These are phyloP conservation scores for Metarhizium rileyi DNA, from an alignment of 2,329 filamentous ascomycete genomes.

Conservation along the genomic window DNA sequence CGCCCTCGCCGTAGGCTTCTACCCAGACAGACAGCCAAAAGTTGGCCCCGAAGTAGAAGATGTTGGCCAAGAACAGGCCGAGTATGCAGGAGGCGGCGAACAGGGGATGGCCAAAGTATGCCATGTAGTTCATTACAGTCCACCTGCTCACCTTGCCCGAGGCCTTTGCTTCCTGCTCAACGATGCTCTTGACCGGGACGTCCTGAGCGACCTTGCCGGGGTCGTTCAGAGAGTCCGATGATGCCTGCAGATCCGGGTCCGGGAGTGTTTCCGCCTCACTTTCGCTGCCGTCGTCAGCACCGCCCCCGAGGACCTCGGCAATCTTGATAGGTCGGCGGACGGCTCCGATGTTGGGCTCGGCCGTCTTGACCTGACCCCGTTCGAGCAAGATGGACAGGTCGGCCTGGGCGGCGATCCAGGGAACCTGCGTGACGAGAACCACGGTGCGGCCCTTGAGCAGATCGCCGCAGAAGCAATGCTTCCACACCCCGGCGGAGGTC, in stretches of 20 bases:
- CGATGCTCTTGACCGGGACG: conserved; percentile 30
- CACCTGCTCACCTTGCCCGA: conserved; percentile 36
- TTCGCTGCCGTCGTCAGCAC: conserved; percentile 23
- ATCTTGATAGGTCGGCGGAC: conserved; percentile 35
- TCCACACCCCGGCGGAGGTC: conserved; percentile 46
- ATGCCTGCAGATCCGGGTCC: conserved; percentile 19
- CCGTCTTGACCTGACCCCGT: conserved; percentile 30
- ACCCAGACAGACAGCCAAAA: conserved; percentile 46
- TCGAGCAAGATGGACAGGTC: conserved; percentile 38
- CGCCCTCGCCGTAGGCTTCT: conserved; percentile 35
- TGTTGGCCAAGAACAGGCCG: conserved; percentile 30
- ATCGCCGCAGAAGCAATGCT: conserved; percentile 46
- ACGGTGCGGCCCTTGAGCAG: conserved; percentile 43
- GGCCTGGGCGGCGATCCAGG: conserved; percentile 41
- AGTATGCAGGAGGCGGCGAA: conserved; percentile 31
- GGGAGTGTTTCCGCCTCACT: conserved; percentile 16
- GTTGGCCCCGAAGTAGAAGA: conserved; percentile 31
- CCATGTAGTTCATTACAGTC: conserved; percentile 41
- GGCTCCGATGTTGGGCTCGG: conserved; percentile 36
- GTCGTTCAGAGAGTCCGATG: conserved; percentile 20
- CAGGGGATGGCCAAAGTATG: conserved; percentile 36
- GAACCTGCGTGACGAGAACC: conserved; percentile 47
- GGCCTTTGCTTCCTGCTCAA: conserved; percentile 37
- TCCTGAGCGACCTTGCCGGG: conserved; percentile 24
- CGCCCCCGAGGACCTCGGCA: conserved; percentile 26